Evolutionary conservation across 768 basidiomycete genomes (phyloP).

Genomic region (Suillus bovinus): DNA sequence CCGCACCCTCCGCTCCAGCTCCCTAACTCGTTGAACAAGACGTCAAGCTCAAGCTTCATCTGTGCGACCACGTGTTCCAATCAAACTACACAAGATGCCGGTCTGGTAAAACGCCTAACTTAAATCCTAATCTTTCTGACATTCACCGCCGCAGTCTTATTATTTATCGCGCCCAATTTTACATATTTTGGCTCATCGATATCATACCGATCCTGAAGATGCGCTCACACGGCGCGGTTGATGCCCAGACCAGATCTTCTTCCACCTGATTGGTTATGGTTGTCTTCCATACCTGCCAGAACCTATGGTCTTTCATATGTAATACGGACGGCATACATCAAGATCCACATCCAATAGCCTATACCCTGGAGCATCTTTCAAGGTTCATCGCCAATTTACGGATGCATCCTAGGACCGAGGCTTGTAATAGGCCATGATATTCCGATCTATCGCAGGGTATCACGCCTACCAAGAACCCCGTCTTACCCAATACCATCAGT

Average conservation of each 20-base stretch:
- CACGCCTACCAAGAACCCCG: constrained; percentile 23
- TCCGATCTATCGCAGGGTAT: constrained; percentile 18
- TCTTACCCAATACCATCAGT: not conserved
- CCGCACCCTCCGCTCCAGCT: not conserved
- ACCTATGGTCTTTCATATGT: constrained; percentile 2
- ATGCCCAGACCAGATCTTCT: not conserved
- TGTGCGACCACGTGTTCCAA: constrained; percentile 7
- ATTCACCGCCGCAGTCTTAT: not conserved
- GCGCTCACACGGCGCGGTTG: constrained; percentile 2
- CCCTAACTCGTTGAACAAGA: constrained; percentile 7
- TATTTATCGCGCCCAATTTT: not conserved
- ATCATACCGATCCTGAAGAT: not conserved
- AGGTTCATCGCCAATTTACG: constrained; percentile 3
- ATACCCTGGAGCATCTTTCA: not conserved
- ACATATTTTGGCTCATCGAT: not conserved
- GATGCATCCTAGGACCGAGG: constrained; percentile 13
- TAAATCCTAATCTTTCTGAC: constrained; percentile 26
- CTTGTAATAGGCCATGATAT: constrained; percentile 21
- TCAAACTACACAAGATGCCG: constrained; percentile 9
- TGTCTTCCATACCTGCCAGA: not conserved
- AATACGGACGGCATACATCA: constrained; percentile 1
- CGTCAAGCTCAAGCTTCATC: not conserved
- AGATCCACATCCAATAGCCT: not conserved
- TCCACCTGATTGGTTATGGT: not conserved
- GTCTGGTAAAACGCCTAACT: constrained; percentile 32